A percentile compares a stretch with the other conserved stretches of the same genome.
These are phyloP conservation scores for Clavispora santaluciae DNA, from an alignment of 805 yeast genomes.

Conservation along the genomic window DNA sequence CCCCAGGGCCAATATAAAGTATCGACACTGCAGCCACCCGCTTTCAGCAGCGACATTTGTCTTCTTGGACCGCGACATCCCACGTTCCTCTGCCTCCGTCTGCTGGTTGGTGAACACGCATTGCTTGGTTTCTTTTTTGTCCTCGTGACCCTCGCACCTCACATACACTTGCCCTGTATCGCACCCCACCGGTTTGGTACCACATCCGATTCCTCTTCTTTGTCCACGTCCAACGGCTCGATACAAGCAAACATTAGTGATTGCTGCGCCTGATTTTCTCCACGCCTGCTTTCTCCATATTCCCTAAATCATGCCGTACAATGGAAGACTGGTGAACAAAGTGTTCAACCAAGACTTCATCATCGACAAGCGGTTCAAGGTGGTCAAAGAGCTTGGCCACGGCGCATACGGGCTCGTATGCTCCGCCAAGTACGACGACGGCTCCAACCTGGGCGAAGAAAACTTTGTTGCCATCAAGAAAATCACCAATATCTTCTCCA, in stretches of 20 bases:
- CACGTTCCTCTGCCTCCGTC: too few species aligned
- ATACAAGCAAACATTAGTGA: too few species aligned
- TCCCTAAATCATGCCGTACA: background rate
- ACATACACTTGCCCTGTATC: too few species aligned
- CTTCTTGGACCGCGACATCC: too few species aligned
- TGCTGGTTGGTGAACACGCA: too few species aligned
- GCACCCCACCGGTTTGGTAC: too few species aligned
- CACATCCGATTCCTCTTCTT: too few species aligned
- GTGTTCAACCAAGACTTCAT: slow-evolving; percentile 81
- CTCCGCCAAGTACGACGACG: slow-evolving; percentile 84
- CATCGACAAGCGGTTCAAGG: slow-evolving; percentile 81
- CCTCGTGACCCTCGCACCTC: too few species aligned
- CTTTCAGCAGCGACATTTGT: too few species aligned
- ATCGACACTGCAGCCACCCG: background rate
- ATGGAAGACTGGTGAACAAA: slow-evolving; percentile 34
- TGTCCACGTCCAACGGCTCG: too few species aligned
- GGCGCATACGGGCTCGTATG: slow-evolving; percentile 98
- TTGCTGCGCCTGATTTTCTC: too few species aligned
- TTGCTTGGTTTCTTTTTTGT: too few species aligned
- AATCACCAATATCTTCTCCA: slow-evolving; percentile 89
- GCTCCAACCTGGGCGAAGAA: slow-evolving; percentile 35
- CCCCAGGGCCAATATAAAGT: background rate
- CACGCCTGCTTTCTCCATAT: background rate
- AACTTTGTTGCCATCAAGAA: slow-evolving; percentile 85
- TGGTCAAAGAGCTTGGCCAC: slow-evolving; percentile 91